phyloP scores from a whole-genome alignment of 2,329 filamentous ascomycete genomes.

The Amylocarpus encephaloides region DNA sequence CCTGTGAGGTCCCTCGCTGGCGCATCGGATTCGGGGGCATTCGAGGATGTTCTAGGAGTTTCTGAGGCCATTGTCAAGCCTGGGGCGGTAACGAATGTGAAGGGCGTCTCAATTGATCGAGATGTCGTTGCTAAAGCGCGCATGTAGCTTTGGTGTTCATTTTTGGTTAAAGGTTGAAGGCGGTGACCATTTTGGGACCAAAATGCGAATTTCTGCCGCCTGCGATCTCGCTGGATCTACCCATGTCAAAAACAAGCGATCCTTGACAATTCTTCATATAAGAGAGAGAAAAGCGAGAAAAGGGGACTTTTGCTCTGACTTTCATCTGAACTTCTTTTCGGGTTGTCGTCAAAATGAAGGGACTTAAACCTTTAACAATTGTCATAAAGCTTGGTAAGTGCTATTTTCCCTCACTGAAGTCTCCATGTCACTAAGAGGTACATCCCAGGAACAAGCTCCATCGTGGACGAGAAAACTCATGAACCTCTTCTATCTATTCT shows the following conservation, averaged over 20 bases:
- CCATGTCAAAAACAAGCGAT: neutral
- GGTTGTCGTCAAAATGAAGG: conserved; percentile 40
- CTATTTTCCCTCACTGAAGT: neutral
- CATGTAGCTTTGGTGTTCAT: conserved; percentile 9
- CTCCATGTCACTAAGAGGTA: conserved; percentile 7
- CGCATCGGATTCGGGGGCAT: neutral
- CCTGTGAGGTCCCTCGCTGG: conserved; percentile 40
- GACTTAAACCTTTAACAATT: conserved; percentile 51
- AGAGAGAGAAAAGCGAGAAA: too few species aligned
- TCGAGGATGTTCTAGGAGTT: neutral
- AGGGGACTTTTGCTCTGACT: neutral
- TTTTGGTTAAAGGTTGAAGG: conserved; percentile 1
- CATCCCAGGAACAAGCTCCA: conserved; percentile 84
- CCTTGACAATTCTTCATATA: neutral
- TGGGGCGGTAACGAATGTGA: conserved; percentile 1
- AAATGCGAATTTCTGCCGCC: conserved; percentile 11
- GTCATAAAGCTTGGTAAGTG: conserved; percentile 61
- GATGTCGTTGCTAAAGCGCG: neutral
- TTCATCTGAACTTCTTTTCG: neutral
- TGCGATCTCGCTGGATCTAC: conserved; percentile 11
- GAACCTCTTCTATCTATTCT: conserved; percentile 88
- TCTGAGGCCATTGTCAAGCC: conserved; percentile 7
- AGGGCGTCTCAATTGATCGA: conserved; percentile 2
- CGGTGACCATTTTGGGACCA: conserved; percentile 7
- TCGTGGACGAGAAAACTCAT: conserved; percentile 92